Evolutionary conservation across 169 alveolate genomes (phyloP), one percentile per base, ranked within the genome.

Genomic region (Plasmodium knowlesi): DNA sequence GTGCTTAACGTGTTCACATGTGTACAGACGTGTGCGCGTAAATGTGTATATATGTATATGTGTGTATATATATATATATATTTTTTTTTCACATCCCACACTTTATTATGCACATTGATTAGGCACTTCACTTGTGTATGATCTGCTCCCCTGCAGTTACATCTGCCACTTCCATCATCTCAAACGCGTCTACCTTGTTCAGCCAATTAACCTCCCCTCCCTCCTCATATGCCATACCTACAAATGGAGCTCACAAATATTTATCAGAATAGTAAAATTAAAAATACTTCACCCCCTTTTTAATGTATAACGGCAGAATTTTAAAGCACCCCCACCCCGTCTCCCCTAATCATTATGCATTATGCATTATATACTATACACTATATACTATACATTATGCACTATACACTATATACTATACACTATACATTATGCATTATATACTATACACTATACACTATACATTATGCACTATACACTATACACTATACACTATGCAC

Each of bases 261-360:
- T 83, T 67, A 70, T 70, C 43, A 83, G 67, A 83, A 67, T 39
- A 70, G 30, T 22, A 83, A 83, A 83, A 37, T 46, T 81, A 83
- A 83, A 67, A 83, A 37, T 28, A 9, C 46, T 34, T 32, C 50
- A 83, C 73, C 46, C 25, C 34, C 76, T 54, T 70, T 70, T 83
- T 83, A 67, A 83, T 83, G 82, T 83, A 70, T 37, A 70, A 70
- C 72, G 70, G 30, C 25, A 83, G 3, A 19, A 28, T 50, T 81
- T 81, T 81, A 50, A 81, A 81, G 9, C 10, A 50, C 19, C 61
- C 22, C 22, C 61, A 19, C 61, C 53, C 46, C 9, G 10, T 39
- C 5, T 14, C 25, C 22, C 61, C 25, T 14, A 50, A 50, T 50
- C 61, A 50, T 12, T 50, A 50, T 50, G 4, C 22, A 50, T 16